Base-by-base conservation (phyloP, 1,284 basidiomycete genomes). In the Ganoderma resinaceum region DNA sequence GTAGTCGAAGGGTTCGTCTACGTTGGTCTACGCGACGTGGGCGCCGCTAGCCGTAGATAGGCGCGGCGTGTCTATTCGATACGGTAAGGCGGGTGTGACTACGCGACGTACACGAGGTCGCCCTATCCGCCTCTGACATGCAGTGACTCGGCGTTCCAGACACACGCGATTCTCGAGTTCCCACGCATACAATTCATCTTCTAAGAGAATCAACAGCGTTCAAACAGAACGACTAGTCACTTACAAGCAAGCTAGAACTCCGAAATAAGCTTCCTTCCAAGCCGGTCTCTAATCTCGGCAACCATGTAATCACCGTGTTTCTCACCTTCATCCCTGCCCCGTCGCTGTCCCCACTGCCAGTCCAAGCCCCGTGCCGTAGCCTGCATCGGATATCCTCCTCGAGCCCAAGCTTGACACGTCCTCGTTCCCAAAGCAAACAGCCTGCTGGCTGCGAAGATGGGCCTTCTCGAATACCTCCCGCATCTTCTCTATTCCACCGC, bases 401-500 rank as follows among this genome's bases (percentile, higher is more conserved):
- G 6, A 35, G 35, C 35, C 35, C 35, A 35, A 35, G 35, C 35
- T n/a, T n/a, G n/a, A n/a, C n/a, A n/a, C n/a, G n/a, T n/a, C n/a
- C n/a, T n/a, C n/a, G n/a, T n/a, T n/a, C n/a, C n/a, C n/a, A n/a
- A 9, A 35, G 35, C 49, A 53, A 16, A 20, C 26, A 29, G 35
- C 31, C 29, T 3, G 53, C 65, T 3, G 8, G 16, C 2, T n/a
- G 35, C 65, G 43, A 66, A 53, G 52, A 66, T 66, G 65, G 59
- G 65, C 37, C 33, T 65, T 29, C 64, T 70, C 26, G 57, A 53
- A 18, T 84, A 86, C 77, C 70, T 84, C 69, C 86, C 86, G 31
- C 87, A 89, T 66, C 78, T 89, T 42, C 70, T 89, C 72, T 88
- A 86, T 76, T 85, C 87, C 46, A 80, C 89, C 59, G 87, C 88